phyloP scores from a whole-genome alignment of 2,329 filamentous ascomycete genomes.

The Ascochyta viciae-villosae region DNA sequence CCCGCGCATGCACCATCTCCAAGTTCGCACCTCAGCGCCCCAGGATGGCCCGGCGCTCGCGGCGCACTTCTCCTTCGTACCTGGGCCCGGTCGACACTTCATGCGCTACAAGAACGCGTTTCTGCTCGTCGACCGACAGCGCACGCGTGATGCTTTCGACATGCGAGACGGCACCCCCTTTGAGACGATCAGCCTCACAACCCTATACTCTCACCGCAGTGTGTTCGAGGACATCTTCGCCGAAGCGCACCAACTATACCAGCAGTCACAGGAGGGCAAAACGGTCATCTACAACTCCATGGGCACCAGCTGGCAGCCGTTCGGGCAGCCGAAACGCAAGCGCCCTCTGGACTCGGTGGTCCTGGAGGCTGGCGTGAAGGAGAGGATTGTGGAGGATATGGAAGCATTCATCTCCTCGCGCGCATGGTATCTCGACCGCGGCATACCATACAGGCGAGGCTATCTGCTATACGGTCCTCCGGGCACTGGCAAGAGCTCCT shows the following conservation, averaged over 20 bases:
- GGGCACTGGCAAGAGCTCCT: slow-evolving; percentile 92
- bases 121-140: slow-evolving; percentile 84
- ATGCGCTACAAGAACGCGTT: slow-evolving; percentile 87
- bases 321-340: slow-evolving; percentile 86
- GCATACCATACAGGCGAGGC: slow-evolving; percentile 88
- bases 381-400: slow-evolving; percentile 80
- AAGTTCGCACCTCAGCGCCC: slow-evolving; percentile 69
- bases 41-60: slow-evolving; percentile 72
- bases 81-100: slow-evolving; percentile 88
- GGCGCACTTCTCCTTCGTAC: slow-evolving; percentile 86
- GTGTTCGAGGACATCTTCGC: slow-evolving; percentile 90
- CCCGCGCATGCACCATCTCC: slow-evolving; percentile 67
- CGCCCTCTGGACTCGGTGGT: slow-evolving; percentile 88
- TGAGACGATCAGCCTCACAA: slow-evolving; percentile 91
- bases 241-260: slow-evolving; percentile 83
- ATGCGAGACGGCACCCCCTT: slow-evolving; percentile 86
- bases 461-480: slow-evolving; percentile 90
- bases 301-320: slow-evolving; percentile 82
- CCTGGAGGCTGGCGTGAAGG: slow-evolving; percentile 82
- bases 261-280: slow-evolving; percentile 85
- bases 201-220: slow-evolving; percentile 85
- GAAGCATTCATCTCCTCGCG: slow-evolving; percentile 80
- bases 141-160: slow-evolving; percentile 78
- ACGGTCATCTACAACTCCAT: slow-evolving; percentile 89
- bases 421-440: slow-evolving; percentile 92